Base-by-base conservation (phyloP, 176 grass and related monocot genomes). In the Hsuehochloa calcarea region DNA sequence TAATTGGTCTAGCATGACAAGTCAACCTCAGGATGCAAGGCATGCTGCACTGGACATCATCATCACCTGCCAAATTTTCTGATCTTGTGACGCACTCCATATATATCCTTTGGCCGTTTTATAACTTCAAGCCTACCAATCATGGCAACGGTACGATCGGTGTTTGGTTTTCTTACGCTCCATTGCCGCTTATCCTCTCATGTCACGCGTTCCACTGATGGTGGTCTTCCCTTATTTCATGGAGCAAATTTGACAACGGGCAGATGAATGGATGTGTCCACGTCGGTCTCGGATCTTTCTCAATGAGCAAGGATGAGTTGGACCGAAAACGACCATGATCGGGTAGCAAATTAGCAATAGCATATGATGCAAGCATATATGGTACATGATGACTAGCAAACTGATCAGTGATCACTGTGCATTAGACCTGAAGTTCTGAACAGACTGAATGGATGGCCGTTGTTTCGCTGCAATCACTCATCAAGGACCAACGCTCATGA, bases 51-150 rank as follows among this genome's bases (percentile, higher is more conserved):
- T 40, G 70, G 37, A 40, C 80, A 58, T 85, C 88, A 54, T 54
- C 52, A 13, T 86, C 88, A 4, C 14, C 67, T 10, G 83, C 60
- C 69, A 17, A 80, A 75, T 35, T 67, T 37, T 27, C 26, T 64
- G 78, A 77, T 65, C 65, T 12, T 68, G 72, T 68, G 62, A 72
- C 80, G 75, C 35, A 20, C 9, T 9, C 10, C 19, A 25, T 52
- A 2, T 14, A 12, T 26, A 44, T 76, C 62, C 79, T 31, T 37
- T 6, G 34, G 6, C 14, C 52, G 43, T 10, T 41, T 6, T 61
- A 4, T 20, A n/a, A 7, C 29, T 62, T 22, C 38, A 64, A 60
- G 37, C 19, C 66, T 10, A 25, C 14, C 49, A 85, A 63, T 51
- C 68, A 73, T 65, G 76, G 58, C 56, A 41, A 46, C 16, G 40